Percentiles rank a stretch among this genome's conserved stretches.
Evolutionary conservation across 2,329 filamentous ascomycete species (phyloP).

Genomic region (Venturia pyrina): DNA sequence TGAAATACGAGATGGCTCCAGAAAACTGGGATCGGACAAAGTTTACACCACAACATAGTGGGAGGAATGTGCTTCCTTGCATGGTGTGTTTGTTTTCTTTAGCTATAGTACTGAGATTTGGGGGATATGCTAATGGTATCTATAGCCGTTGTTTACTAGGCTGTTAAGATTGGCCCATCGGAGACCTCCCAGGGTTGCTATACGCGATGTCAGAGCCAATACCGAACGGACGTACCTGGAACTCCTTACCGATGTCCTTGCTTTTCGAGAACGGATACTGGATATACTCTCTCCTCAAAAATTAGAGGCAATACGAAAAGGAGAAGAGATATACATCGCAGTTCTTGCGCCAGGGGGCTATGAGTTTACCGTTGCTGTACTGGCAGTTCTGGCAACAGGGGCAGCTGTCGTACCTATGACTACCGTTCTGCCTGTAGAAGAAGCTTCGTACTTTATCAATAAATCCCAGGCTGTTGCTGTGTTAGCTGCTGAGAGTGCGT

Average conservation of each 20-base stretch:
- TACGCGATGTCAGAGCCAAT: constrained; percentile 30
- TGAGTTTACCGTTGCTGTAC: constrained; percentile 38
- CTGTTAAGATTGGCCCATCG: constrained; percentile 30
- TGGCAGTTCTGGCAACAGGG: constrained; percentile 37
- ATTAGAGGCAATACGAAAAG: constrained; percentile 21
- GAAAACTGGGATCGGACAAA: constrained; percentile 9
- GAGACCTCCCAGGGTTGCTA: constrained; percentile 25
- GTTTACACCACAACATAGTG: constrained; percentile 6
- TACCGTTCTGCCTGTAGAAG: constrained; percentile 31
- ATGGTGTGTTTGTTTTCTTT: neutral
- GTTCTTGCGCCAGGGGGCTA: constrained; percentile 38
- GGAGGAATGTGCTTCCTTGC: constrained; percentile 9
- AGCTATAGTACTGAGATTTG: neutral
- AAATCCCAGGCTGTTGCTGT: constrained; percentile 31
- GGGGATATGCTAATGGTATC: constrained; percentile 12
- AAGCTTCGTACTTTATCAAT: constrained; percentile 35
- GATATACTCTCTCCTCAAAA: constrained; percentile 21
- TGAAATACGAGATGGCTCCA: neutral
- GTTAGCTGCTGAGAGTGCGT: constrained; percentile 26
- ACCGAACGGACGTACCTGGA: constrained; percentile 31
- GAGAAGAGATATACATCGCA: constrained; percentile 34
- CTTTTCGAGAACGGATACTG: constrained; percentile 29
- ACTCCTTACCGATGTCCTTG: constrained; percentile 35
- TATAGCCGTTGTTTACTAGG: constrained; percentile 29
- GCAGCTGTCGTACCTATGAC: constrained; percentile 38